Conservation (phyloP, 2,329 filamentous ascomycete genomes). For the Aspergillus fructus region DNA sequence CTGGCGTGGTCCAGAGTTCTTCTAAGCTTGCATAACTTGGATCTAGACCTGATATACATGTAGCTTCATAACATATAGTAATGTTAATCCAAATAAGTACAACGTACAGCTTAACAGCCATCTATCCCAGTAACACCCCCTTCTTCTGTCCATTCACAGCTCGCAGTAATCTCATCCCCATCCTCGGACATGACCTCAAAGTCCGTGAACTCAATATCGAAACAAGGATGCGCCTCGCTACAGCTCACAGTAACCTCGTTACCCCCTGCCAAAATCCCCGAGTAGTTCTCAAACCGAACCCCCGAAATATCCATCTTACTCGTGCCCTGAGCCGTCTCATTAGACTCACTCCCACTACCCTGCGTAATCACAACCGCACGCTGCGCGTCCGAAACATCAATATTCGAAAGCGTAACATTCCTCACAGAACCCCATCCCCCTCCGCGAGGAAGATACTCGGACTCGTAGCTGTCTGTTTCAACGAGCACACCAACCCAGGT, state of each 20-base stretch:
- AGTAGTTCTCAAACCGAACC: conserved; percentile 53
- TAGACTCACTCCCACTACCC: conserved; percentile 45
- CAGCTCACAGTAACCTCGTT: neutral
- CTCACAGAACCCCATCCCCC: conserved; percentile 55
- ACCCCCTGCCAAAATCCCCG: conserved; percentile 31
- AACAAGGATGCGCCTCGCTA: neutral
- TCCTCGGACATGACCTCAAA: neutral
- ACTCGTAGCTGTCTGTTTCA: conserved; percentile 51
- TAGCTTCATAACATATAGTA: neutral
- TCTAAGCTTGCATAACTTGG: neutral
- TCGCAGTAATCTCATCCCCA: neutral
- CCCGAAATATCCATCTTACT: conserved; percentile 53
- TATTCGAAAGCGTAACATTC: conserved; percentile 54
- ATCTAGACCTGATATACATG: neutral
- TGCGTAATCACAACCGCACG: conserved; percentile 48
- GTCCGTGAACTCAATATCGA: neutral
- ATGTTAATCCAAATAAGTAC: neutral
- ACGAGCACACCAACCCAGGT: conserved; percentile 55
- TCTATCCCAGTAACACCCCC: neutral
- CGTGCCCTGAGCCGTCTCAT: conserved; percentile 50
- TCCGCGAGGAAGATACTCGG: conserved; percentile 48
- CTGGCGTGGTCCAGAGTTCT: neutral
- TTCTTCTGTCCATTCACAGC: neutral
- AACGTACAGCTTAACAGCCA: neutral
- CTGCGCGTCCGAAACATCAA: conserved; percentile 48